Percentiles rank a stretch among this genome's conserved stretches.
phyloP scores from a whole-genome alignment of 1,139 yeast genomes.

The Pneumocystis jirovecii region DNA sequence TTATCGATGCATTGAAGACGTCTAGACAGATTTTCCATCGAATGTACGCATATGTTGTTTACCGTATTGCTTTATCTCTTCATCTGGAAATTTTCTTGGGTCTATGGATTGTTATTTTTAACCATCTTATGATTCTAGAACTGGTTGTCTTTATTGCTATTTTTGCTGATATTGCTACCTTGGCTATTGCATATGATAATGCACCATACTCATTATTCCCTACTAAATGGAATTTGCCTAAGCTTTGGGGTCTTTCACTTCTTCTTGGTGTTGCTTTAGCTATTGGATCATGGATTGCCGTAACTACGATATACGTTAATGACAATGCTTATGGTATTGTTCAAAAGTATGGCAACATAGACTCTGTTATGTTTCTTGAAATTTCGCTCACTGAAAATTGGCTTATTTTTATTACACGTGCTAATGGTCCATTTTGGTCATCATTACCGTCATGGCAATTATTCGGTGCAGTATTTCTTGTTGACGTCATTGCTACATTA shows the following conservation, averaged over 20 bases:
- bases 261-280: slow-evolving; percentile 52
- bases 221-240: slow-evolving; percentile 94
- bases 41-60: slow-evolving; percentile 65
- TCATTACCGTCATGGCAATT: slow-evolving; percentile 62
- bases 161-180: slow-evolving; percentile 64
- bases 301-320: slow-evolving; percentile 39
- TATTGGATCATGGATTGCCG: slow-evolving; percentile 57
- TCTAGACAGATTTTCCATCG: slow-evolving; percentile 73
- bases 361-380: slow-evolving; percentile 57
- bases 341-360: slow-evolving; percentile 57
- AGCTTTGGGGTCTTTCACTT: slow-evolving; percentile 67
- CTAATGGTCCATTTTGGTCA: slow-evolving; percentile 67
- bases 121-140: slow-evolving; percentile 50
- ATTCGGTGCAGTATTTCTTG: slow-evolving; percentile 52
- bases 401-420: slow-evolving; percentile 66
- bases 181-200: slow-evolving; percentile 65
- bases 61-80: slow-evolving; percentile 63
- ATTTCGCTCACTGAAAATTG: slow-evolving; percentile 65
- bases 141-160: slow-evolving; percentile 60
- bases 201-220: slow-evolving; percentile 97
- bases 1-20: slow-evolving; percentile 61
- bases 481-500: slow-evolving; percentile 55
- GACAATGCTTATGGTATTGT: slow-evolving; percentile 41
- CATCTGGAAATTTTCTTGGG: slow-evolving; percentile 62
- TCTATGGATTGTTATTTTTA: slow-evolving; percentile 59